Evolutionary conservation across 1,284 basidiomycete species (phyloP).

Genomic region (Ganoderma boninense): DNA sequence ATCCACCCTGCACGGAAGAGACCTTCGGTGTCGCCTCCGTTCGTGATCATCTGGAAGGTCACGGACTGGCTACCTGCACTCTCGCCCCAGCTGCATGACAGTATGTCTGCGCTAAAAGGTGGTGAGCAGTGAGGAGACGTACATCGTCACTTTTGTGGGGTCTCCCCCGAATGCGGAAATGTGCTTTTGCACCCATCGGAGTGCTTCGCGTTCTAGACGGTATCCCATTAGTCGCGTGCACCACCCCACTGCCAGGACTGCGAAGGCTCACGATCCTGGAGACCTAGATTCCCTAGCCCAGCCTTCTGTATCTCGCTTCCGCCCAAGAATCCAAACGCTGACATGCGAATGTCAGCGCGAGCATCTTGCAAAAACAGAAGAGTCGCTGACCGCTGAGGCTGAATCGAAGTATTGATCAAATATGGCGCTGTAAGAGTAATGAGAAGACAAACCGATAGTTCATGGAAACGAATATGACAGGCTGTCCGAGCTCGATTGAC

Average conservation of each 20-base stretch:
- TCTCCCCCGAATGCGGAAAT: slow-evolving; percentile 54
- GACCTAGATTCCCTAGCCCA: slow-evolving; percentile 61
- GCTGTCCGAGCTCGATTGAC: slow-evolving; percentile 47
- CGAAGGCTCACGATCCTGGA: slow-evolving; percentile 56
- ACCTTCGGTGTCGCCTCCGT: slow-evolving; percentile 43
- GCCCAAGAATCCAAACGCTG: slow-evolving; percentile 30
- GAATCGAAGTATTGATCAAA: neutral
- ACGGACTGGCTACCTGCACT: slow-evolving; percentile 50
- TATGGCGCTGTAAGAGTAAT: neutral
- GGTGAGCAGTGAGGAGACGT: neutral
- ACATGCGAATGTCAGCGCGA: neutral
- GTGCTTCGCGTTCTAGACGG: slow-evolving; percentile 42
- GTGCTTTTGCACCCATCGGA: slow-evolving; percentile 64
- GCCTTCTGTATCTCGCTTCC: slow-evolving; percentile 56
- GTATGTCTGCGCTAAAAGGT: slow-evolving; percentile 25
- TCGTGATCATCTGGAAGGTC: slow-evolving; percentile 44
- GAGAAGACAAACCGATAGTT: slow-evolving; percentile 41
- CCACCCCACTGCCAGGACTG: neutral
- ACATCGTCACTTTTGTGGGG: slow-evolving; percentile 45
- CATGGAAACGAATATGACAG: slow-evolving; percentile 44
- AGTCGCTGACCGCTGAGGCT: slow-evolving; percentile 15
- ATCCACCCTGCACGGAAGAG: slow-evolving; percentile 48
- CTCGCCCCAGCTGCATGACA: slow-evolving; percentile 48
- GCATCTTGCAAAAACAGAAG: slow-evolving; percentile 7
- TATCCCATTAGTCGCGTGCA: neutral